A percentile compares a stretch with the other conserved stretches of the same genome.
phyloP scores from a whole-genome alignment of 1,284 basidiomycete species.

The Ceratobasidium sp. region DNA sequence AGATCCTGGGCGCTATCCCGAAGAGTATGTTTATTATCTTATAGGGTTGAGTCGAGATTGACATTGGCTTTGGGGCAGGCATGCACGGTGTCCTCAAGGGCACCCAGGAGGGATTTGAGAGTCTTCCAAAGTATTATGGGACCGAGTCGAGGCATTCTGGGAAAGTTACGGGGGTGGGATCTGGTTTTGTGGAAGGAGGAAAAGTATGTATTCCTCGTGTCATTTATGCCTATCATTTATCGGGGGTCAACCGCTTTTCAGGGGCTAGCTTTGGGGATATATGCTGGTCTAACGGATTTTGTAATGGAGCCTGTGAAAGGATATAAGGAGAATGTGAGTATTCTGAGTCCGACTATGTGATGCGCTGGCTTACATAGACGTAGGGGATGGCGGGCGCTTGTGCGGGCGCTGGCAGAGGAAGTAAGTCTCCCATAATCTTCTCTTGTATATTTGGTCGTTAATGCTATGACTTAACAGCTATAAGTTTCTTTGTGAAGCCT shows the following conservation, averaged over 20 bases:
- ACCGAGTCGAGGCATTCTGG: background rate
- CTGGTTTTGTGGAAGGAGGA: slow-evolving; percentile 7
- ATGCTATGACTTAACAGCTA: slow-evolving; percentile 15
- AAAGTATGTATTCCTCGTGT: background rate
- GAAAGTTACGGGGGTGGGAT: background rate
- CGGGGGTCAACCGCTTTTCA: background rate
- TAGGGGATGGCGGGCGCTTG: slow-evolving; percentile 22
- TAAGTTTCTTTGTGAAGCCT: slow-evolving; percentile 19
- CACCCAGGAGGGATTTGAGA: background rate
- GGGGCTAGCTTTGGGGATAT: slow-evolving; percentile 2
- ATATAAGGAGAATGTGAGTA: slow-evolving; percentile 12
- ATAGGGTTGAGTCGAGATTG: too few species aligned
- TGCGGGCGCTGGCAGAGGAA: slow-evolving; percentile 27
- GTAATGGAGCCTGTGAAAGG: slow-evolving; percentile 10
- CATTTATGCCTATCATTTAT: slow-evolving; percentile 56
- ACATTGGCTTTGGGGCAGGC: slow-evolving; percentile 54
- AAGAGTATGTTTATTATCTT: slow-evolving; percentile 49
- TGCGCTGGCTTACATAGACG: background rate
- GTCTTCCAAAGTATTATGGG: slow-evolving; percentile 14
- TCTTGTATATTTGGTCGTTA: slow-evolving; percentile 13
- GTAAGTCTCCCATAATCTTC: background rate
- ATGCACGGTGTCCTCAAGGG: slow-evolving; percentile 56
- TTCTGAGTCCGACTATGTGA: too few species aligned
- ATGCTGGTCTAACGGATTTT: background rate
- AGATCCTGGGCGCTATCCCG: slow-evolving; percentile 61